Evolutionary conservation across 73 alveolate genomes (phyloP), one percentile per base, ranked within the genome.

Genomic region (Durusdinium trenchii): DNA sequence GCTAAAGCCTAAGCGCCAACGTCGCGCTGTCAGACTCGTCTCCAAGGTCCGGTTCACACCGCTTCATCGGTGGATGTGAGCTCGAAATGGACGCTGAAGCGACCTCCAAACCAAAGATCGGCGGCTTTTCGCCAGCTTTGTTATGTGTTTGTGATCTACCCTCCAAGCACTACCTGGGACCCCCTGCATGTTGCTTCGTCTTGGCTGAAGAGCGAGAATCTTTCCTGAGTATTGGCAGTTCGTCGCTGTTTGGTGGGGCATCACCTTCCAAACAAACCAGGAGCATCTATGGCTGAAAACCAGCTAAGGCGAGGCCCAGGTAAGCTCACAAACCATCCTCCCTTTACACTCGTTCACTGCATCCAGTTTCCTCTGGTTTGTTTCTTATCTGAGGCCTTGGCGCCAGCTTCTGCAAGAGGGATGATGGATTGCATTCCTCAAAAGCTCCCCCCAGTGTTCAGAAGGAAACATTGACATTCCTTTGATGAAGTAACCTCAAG

Each of bases 351-450:
- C n/a, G n/a, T n/a, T n/a, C n/a, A n/a, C n/a, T n/a, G n/a, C 23
- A 57, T 57, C 12, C 23, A 16, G 23, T 57, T 16, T 57, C 12
- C 69, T 16, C 23, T 57, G 73, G 18, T 60, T 2, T 60, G 73
- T 60, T 60, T 3, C 3, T 12, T 10, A 62, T n/a, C 16, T 20
- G 64, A 46, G 67, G 23, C 6, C 61, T 57, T 40, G 1, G 47
- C 98, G 98, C 98, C 79, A 91, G 98, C 90, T 91, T 91, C 46
- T 91, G 98, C 54, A 91, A 18, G 76, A 91, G 57, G 90, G 64
- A 48, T 18, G 38, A 3, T 42, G 98, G 90, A 0, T 91, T 75
- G 28, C 98, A 91, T 76, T 91, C 98, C 98, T 78, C n/a, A n/a
- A n/a, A n/a, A n/a, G n/a, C n/a, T n/a, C n/a, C n/a, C n/a, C n/a